A percentile compares a stretch with the other conserved stretches of the same genome.
phyloP scores from a whole-genome alignment of 225 moss, liverwort and hornwort species.

The Asterella californica region DNA sequence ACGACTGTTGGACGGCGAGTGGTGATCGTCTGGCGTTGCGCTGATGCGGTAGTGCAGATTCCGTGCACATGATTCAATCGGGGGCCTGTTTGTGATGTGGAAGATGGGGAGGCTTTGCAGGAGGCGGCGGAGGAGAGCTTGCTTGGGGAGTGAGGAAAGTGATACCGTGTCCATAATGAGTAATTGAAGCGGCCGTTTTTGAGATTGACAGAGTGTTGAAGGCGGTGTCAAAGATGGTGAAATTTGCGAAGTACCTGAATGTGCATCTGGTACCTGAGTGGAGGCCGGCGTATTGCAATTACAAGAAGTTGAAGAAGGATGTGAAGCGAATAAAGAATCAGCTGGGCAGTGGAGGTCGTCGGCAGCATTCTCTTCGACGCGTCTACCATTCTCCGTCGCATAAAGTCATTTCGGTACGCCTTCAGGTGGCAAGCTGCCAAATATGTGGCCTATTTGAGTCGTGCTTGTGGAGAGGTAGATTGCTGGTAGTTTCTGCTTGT shows the following conservation, averaged over 20 bases:
- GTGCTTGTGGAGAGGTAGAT: neutral
- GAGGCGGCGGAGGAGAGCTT: slow-evolving; percentile 12
- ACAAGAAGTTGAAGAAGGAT: slow-evolving; percentile 67
- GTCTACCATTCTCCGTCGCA: slow-evolving; percentile 10
- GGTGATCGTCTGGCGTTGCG: neutral
- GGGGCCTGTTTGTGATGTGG: neutral
- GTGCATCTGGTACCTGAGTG: slow-evolving; percentile 78
- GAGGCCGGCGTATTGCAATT: slow-evolving; percentile 78
- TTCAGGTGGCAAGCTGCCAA: neutral
- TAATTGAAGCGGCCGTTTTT: neutral
- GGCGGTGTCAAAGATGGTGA: slow-evolving; percentile 53
- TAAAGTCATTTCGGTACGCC: slow-evolving; percentile 27
- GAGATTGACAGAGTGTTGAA: neutral
- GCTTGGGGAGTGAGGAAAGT: neutral
- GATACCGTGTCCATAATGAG: neutral
- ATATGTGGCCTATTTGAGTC: neutral
- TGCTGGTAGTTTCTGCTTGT: neutral
- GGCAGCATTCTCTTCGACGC: slow-evolving; percentile 24
- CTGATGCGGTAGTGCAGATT: neutral
- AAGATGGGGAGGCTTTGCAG: slow-evolving; percentile 11
- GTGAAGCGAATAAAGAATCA: slow-evolving; percentile 43
- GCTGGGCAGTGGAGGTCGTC: slow-evolving; percentile 14
- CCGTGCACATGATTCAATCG: neutral
- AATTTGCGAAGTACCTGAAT: slow-evolving; percentile 74
- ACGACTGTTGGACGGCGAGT: slow-evolving; percentile 4